Evolutionary conservation across 1,284 basidiomycete species (phyloP).

Genomic region (Puccinia triticina): DNA sequence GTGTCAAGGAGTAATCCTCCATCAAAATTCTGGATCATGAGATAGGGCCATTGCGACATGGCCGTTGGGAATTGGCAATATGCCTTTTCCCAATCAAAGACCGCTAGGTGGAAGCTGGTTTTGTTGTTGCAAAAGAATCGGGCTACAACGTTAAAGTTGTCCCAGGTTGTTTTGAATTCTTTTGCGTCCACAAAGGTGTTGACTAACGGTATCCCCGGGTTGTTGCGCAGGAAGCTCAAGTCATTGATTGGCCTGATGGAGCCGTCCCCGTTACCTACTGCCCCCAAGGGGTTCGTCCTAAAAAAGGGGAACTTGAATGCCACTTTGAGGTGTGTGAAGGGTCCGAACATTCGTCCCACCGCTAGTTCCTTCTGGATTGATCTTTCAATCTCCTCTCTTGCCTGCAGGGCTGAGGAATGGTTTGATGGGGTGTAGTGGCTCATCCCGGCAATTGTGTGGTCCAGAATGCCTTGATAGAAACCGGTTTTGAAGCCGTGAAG

Average conservation of each 20-base stretch:
- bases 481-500: background rate
- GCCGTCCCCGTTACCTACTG: background rate
- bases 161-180: background rate
- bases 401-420: background rate
- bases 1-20: too few species aligned
- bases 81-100: slow-evolving; percentile 28
- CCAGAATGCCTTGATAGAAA: background rate
- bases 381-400: background rate
- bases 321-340: too few species aligned
- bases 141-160: background rate
- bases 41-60: too few species aligned
- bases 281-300: too few species aligned
- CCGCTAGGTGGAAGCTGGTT: background rate
- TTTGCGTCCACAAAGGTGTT: slow-evolving; percentile 9
- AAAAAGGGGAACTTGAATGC: too few species aligned
- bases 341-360: background rate
- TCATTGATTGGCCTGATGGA: slow-evolving; percentile 19
- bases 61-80: too few species aligned
- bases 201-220: background rate
- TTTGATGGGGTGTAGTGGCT: too few species aligned
- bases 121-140: background rate
- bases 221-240: background rate
- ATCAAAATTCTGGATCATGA: too few species aligned
- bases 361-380: background rate
- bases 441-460: background rate